phyloP scores from a whole-genome alignment of 140 eudicot genomes.

The Bidens hawaiensis region DNA sequence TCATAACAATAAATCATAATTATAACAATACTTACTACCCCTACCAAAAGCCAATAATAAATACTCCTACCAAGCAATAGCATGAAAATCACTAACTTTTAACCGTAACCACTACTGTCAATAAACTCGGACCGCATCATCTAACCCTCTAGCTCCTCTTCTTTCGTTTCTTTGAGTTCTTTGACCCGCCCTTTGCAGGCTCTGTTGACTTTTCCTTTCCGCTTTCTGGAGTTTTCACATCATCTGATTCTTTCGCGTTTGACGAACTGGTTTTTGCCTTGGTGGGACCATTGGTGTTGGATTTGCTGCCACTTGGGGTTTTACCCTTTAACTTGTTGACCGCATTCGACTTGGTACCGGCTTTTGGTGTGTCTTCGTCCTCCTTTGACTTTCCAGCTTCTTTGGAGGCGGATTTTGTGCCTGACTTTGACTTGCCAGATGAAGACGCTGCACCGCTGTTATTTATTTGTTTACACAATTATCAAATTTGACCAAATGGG shows the following conservation, averaged over 20 bases:
- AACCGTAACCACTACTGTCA: conserved; percentile 24
- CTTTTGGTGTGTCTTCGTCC: conserved; percentile 37
- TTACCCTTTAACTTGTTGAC: conserved; percentile 47
- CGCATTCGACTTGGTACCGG: conserved; percentile 29
- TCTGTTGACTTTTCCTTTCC: conserved; percentile 41
- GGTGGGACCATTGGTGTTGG: conserved; percentile 32
- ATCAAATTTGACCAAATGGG: neutral
- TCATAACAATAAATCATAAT: neutral
- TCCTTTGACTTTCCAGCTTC: conserved; percentile 22
- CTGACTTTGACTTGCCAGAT: conserved; percentile 42
- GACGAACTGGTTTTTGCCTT: conserved; percentile 47
- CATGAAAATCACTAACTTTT: conserved; percentile 24
- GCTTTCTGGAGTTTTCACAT: conserved; percentile 38
- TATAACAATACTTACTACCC: conserved; percentile 11
- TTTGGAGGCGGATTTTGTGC: conserved; percentile 12
- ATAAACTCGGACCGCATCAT: neutral
- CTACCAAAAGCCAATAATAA: conserved; percentile 16
- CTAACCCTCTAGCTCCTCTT: conserved; percentile 32
- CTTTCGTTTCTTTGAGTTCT: conserved; percentile 58
- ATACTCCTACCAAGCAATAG: conserved; percentile 26
- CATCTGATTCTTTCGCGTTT: conserved; percentile 47
- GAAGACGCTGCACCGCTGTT: conserved; percentile 31
- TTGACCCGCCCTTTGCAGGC: conserved; percentile 43
- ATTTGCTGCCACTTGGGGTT: conserved; percentile 36
- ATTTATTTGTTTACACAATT: neutral